phyloP scores from a whole-genome alignment of 2,329 filamentous ascomycete genomes.

The Myriosclerotinia curreyana region DNA sequence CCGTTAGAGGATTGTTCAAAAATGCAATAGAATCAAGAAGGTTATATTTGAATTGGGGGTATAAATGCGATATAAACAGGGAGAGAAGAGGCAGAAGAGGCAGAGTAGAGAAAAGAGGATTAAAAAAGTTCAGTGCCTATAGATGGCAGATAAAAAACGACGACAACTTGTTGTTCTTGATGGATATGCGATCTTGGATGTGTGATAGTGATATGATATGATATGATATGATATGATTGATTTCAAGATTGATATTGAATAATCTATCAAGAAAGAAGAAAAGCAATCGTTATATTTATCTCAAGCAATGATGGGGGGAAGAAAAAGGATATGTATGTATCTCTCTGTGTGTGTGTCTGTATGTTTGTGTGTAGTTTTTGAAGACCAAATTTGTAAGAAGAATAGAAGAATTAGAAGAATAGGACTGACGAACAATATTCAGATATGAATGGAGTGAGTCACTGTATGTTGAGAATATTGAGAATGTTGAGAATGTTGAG shows the following conservation, averaged over 20 bases:
- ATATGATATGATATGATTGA: slow-evolving; percentile 14
- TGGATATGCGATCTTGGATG: slow-evolving; percentile 20
- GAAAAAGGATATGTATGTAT: slow-evolving; percentile 38
- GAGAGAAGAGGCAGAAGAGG: slow-evolving; percentile 20
- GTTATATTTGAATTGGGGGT: slow-evolving; percentile 25
- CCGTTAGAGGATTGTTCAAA: slow-evolving; percentile 40
- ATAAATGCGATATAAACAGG: slow-evolving; percentile 21
- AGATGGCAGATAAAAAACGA: slow-evolving; percentile 27
- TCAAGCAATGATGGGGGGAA: slow-evolving; percentile 27
- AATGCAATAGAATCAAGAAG: slow-evolving; percentile 27
- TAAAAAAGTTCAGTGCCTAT: slow-evolving; percentile 32
- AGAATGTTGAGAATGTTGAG: no score
- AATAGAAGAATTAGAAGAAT: slow-evolving; percentile 22
- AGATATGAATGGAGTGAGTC: no score
- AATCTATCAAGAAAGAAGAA: slow-evolving; percentile 20
- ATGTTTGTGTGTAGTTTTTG: not conserved
- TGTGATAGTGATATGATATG: slow-evolving; percentile 21
- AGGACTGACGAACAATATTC: slow-evolving; percentile 40
- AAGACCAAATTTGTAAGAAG: slow-evolving; percentile 28
- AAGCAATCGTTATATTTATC: slow-evolving; percentile 18
- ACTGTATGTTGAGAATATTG: no score
- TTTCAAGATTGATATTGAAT: slow-evolving; percentile 9
- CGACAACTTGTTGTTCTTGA: slow-evolving; percentile 26
- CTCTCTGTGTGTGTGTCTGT: not conserved
- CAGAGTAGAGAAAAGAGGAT: slow-evolving; percentile 26